A percentile compares a stretch with the other conserved stretches of the same genome.
phyloP scores from a whole-genome alignment of 2,329 filamentous ascomycete genomes.

The Fusarium musae region DNA sequence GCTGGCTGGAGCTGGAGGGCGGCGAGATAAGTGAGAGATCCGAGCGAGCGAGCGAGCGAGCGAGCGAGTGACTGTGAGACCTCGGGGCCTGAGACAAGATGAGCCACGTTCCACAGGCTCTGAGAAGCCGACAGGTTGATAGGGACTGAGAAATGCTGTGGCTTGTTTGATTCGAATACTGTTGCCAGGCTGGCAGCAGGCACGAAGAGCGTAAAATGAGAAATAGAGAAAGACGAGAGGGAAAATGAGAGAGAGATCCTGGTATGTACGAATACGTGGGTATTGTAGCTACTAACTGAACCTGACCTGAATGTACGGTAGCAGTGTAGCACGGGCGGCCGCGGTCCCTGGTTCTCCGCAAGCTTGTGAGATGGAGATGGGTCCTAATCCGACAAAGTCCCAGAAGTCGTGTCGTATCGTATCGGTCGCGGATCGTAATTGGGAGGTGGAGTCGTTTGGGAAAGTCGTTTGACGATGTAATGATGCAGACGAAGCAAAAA shows the following conservation, averaged over 20 bases:
- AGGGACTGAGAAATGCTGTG: constrained; percentile 33
- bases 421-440: constrained; percentile 40
- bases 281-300: constrained; percentile 10
- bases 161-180: constrained; percentile 21
- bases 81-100: constrained; percentile 22
- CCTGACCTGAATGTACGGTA: constrained; percentile 12
- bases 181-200: constrained; percentile 22
- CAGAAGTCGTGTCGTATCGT: constrained; percentile 36
- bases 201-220: constrained; percentile 18
- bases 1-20: background rate
- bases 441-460: constrained; percentile 29
- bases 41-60: constrained; percentile 17
- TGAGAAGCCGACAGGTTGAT: background rate
- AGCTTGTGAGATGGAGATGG: constrained; percentile 35
- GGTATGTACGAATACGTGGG: constrained; percentile 36
- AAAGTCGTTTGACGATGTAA: constrained; percentile 25
- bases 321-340: constrained; percentile 24
- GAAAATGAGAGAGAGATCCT: background rate
- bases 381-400: constrained; percentile 22
- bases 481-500: constrained; percentile 25
- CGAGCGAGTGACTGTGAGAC: constrained; percentile 19
- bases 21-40: constrained; percentile 10
- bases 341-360: constrained; percentile 36
- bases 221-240: constrained; percentile 14
- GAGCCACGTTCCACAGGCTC: constrained; percentile 35